Conservation (phyloP, 257 asterid species). For the Jacaranda mimosifolia region DNA sequence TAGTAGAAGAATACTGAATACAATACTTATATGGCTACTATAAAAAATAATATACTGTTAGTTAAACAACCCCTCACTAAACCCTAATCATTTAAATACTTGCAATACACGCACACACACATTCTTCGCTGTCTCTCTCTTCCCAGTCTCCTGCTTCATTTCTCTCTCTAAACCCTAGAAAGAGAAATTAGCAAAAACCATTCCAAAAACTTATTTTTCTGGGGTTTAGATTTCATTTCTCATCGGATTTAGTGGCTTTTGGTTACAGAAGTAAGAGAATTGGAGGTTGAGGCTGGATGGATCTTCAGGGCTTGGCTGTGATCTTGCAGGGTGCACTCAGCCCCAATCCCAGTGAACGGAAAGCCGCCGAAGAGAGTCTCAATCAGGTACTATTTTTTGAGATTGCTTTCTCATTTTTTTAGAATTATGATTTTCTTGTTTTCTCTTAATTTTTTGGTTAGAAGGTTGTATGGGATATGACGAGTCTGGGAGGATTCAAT, state of each 20-base stretch:
- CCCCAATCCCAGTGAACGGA: constrained; percentile 84
- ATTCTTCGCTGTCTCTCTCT: constrained; percentile 43
- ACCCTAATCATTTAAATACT: constrained; percentile 58
- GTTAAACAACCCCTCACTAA: constrained; percentile 49
- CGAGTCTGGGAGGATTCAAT: constrained; percentile 12
- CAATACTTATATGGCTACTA: background rate
- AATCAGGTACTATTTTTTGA: constrained; percentile 64
- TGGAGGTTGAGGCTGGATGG: constrained; percentile 56
- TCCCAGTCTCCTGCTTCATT: constrained; percentile 39
- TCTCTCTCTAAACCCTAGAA: constrained; percentile 62
- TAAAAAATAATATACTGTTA: constrained; percentile 21
- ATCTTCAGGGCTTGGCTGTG: constrained; percentile 78
- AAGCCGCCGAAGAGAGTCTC: constrained; percentile 89
- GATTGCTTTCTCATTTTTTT: background rate
- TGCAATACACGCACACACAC: constrained; percentile 42
- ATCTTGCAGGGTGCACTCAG: constrained; percentile 85
- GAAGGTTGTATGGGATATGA: constrained; percentile 14
- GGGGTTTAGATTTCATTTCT: constrained; percentile 38
- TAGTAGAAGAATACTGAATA: background rate
- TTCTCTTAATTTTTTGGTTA: background rate
- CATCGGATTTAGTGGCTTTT: background rate
- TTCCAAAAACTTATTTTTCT: constrained; percentile 32
- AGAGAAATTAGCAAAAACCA: constrained; percentile 34
- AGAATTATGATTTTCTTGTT: background rate
- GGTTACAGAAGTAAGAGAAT: constrained; percentile 9